Conservation (phyloP, 768 basidiomycete genomes). For the Lactifluus pinguis region DNA sequence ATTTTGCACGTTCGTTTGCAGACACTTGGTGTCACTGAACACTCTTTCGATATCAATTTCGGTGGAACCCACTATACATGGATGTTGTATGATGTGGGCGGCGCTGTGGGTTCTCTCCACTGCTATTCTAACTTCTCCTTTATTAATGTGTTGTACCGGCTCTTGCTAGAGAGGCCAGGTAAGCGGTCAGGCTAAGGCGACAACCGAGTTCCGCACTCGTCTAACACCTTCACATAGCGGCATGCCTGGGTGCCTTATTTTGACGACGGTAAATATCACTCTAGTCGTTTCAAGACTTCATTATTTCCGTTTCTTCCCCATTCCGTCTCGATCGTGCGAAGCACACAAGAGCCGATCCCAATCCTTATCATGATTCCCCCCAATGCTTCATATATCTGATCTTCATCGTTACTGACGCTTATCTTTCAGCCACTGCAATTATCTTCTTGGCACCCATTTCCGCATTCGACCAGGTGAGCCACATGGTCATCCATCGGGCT, state of each 20-base stretch:
- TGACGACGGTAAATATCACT: constrained; percentile 43
- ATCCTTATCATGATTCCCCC: not conserved
- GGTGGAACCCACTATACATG: constrained; percentile 59
- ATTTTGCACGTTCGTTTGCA: constrained; percentile 72
- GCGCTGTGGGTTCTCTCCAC: constrained; percentile 45
- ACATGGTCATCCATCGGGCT: not conserved
- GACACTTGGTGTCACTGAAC: constrained; percentile 72
- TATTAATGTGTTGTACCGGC: constrained; percentile 4
- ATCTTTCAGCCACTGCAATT: constrained; percentile 57
- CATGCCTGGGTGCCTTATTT: constrained; percentile 81
- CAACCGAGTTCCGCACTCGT: not conserved
- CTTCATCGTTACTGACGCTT: constrained; percentile 1
- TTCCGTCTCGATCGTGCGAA: not conserved
- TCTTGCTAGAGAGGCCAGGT: constrained; percentile 18
- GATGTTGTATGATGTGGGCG: constrained; percentile 79
- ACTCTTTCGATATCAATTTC: constrained; percentile 58
- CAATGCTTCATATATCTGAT: not conserved
- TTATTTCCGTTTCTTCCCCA: constrained; percentile 49
- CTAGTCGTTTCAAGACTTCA: constrained; percentile 27
- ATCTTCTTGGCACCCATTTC: constrained; percentile 83
- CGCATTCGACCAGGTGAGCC: constrained; percentile 72
- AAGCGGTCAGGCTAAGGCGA: not conserved
- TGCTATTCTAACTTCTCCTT: not conserved
- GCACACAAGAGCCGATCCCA: not conserved
- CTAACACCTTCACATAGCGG: constrained; percentile 34